phyloP scores from a whole-genome alignment of 73 alveolate species.

The Effrenium voratum region DNA sequence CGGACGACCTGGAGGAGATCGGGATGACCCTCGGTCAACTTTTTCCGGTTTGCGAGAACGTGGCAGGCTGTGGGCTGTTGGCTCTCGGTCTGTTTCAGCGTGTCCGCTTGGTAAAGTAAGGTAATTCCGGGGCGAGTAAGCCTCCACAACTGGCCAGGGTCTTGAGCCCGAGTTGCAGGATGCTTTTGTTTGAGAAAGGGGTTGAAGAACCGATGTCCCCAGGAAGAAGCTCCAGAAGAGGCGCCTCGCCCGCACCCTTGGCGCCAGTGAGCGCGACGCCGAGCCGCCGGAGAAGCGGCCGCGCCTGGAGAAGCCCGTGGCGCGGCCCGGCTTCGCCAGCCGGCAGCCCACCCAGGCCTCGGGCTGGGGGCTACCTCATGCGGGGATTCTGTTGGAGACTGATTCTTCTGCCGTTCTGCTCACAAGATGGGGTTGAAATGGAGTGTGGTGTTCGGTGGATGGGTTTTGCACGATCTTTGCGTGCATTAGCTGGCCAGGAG shows the following conservation, averaged over 20 bases:
- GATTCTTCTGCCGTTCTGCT: background rate
- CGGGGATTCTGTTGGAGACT: background rate
- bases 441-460: background rate
- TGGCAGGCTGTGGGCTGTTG: too few species aligned
- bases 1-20: background rate
- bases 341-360: background rate
- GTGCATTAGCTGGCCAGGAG: background rate
- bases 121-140: too few species aligned
- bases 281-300: background rate
- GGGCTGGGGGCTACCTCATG: constrained; percentile 3
- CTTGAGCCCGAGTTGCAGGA: too few species aligned
- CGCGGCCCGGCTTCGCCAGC: too few species aligned
- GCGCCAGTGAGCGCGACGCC: background rate
- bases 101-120: too few species aligned
- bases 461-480: background rate
- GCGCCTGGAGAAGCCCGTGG: background rate
- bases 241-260: constrained; percentile 7
- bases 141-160: too few species aligned
- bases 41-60: too few species aligned
- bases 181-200: too few species aligned
- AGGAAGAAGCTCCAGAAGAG: constrained; percentile 20
- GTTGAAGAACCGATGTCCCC: too few species aligned
- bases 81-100: too few species aligned
- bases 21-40: too few species aligned
- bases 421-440: background rate